Evolutionary conservation across 495 filamentous ascomycete species (phyloP).

Genomic region (Hypoxylon fuscum): DNA sequence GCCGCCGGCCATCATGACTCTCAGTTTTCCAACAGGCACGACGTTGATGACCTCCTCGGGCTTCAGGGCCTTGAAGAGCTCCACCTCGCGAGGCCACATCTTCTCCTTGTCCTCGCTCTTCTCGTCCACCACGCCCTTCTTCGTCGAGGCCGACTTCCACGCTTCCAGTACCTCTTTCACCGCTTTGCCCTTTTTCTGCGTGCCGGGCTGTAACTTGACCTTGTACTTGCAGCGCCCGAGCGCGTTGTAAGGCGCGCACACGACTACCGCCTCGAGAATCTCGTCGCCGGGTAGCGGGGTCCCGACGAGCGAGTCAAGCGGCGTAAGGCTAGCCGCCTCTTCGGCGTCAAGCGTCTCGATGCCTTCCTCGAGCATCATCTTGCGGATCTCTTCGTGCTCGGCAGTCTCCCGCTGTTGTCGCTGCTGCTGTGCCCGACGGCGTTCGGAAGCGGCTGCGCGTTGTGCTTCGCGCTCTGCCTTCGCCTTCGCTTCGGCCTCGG

Average conservation of each 20-base stretch:
- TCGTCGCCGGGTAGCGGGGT: slow-evolving; percentile 82
- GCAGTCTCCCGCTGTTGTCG: slow-evolving; percentile 67
- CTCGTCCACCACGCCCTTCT: slow-evolving; percentile 67
- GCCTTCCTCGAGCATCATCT: slow-evolving; percentile 61
- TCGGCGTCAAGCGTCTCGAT: slow-evolving; percentile 56
- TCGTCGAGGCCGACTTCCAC: slow-evolving; percentile 72
- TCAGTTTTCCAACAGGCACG: slow-evolving; percentile 85
- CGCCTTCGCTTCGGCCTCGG: slow-evolving; percentile 61
- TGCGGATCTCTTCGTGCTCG: slow-evolving; percentile 72
- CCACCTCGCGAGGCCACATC: slow-evolving; percentile 83
- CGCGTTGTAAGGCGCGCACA: slow-evolving; percentile 91
- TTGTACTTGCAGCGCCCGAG: slow-evolving; percentile 84
- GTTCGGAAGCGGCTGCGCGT: slow-evolving; percentile 69
- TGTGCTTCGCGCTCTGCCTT: slow-evolving; percentile 66
- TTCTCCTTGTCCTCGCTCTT: slow-evolving; percentile 70
- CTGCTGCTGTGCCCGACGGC: slow-evolving; percentile 80
- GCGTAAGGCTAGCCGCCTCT: slow-evolving; percentile 66
- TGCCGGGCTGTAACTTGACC: slow-evolving; percentile 89
- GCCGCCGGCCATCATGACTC: slow-evolving; percentile 73
- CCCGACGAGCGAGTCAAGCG: slow-evolving; percentile 79
- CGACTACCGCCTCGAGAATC: slow-evolving; percentile 85
- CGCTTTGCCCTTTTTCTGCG: slow-evolving; percentile 93
- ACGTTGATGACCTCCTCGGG: slow-evolving; percentile 82
- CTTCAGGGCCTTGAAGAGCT: slow-evolving; percentile 81
- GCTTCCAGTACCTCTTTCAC: slow-evolving; percentile 83